These are phyloP conservation scores for Sporothrix globosa DNA, from an alignment of 2,329 filamentous ascomycete species.

Conservation along the genomic window DNA sequence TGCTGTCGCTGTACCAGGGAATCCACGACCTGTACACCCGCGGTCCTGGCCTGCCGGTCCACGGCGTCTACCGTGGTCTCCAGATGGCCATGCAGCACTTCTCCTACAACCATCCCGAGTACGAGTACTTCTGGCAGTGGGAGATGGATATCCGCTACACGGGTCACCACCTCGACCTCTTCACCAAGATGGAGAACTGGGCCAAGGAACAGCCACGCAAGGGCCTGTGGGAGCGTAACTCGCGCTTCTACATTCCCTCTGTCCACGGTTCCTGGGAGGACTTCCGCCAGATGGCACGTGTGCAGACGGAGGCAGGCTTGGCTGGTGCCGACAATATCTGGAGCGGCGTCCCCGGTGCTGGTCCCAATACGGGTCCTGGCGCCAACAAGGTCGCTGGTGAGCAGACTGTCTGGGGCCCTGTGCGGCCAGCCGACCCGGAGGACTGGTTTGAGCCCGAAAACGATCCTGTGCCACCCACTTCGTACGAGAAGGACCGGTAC, in stretches of 20 bases:
- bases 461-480: constrained; percentile 72
- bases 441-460: constrained; percentile 74
- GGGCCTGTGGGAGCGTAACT: constrained; percentile 78
- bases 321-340: constrained; percentile 69
- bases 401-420: constrained; percentile 81
- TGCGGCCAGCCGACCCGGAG: constrained; percentile 65
- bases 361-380: constrained; percentile 39
- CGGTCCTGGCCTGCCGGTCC: constrained; percentile 72
- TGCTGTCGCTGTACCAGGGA: constrained; percentile 86
- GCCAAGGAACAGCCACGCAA: constrained; percentile 74
- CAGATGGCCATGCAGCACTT: constrained; percentile 97
- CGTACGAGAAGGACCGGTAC: constrained; percentile 78
- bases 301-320: constrained; percentile 72
- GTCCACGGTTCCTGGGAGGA: constrained; percentile 80
- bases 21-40: constrained; percentile 74
- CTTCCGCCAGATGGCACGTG: constrained; percentile 74
- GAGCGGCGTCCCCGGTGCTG: constrained; percentile 55
- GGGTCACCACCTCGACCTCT: constrained; percentile 78
- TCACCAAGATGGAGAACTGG: constrained; percentile 71
- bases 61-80: constrained; percentile 89
- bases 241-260: constrained; percentile 75
- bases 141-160: constrained; percentile 93
- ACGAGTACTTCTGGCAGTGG: constrained; percentile 93
- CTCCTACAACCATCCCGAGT: constrained; percentile 83
- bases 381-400: constrained; percentile 47